Evolutionary conservation across 805 yeast genomes (phyloP).

Genomic region (Wickerhamomyces queroliae): DNA sequence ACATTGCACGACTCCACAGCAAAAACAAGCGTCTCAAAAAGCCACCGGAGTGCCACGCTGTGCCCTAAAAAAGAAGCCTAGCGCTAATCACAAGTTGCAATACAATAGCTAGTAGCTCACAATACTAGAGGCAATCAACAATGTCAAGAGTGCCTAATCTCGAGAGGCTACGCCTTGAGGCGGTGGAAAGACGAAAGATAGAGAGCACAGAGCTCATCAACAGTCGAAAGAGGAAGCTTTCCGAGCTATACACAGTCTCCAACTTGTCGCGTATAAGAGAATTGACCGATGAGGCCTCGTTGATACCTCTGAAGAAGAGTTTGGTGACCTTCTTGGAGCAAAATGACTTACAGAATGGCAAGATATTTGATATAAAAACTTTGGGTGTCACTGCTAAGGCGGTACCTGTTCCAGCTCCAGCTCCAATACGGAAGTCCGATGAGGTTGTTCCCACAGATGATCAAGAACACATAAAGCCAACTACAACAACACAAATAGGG

Average conservation of each 20-base stretch:
- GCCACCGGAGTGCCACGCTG: no score
- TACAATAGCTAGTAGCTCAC: no score
- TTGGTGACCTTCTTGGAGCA: conserved; percentile 40
- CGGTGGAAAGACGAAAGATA: conserved; percentile 38
- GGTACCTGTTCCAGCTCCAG: conserved; percentile 1
- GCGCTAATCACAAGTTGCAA: no score
- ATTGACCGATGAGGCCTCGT: conserved; percentile 34
- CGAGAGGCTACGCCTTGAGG: conserved; percentile 33
- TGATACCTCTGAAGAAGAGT: conserved; percentile 31
- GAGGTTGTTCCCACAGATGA: no score
- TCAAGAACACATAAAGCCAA: no score
- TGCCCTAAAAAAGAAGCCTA: no score
- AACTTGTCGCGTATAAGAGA: conserved; percentile 38
- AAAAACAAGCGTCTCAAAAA: no score
- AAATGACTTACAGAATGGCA: conserved; percentile 46
- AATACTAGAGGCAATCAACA: no score
- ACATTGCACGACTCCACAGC: no score
- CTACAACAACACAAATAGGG: no score
- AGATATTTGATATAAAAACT: conserved; percentile 27
- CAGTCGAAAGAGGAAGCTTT: conserved; percentile 49
- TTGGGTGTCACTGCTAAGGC: conserved; percentile 14
- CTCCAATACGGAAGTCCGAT: no score
- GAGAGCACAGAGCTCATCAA: conserved; percentile 32
- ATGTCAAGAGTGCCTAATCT: conserved; percentile 7
- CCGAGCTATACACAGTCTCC: conserved; percentile 58